Evolutionary conservation across 768 basidiomycete genomes (phyloP).

Genomic region (Exsudoporus frostii): DNA sequence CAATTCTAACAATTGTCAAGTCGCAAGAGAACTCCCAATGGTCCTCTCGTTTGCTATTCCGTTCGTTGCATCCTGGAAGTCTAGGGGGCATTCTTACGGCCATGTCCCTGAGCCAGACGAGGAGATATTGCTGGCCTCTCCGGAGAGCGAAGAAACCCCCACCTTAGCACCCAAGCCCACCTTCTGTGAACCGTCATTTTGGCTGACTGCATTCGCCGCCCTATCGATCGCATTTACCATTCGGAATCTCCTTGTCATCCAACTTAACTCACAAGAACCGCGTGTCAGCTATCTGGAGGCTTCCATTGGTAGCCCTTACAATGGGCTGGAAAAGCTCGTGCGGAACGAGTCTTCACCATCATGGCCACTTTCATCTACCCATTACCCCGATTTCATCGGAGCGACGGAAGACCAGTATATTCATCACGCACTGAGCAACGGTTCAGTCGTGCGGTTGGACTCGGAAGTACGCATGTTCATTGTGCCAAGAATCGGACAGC

Average conservation of each 20-base stretch:
- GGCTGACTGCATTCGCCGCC: conserved; percentile 15
- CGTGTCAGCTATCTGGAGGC: conserved; percentile 4
- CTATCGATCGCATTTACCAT: conserved; percentile 20
- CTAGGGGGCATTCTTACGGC: conserved; percentile 7
- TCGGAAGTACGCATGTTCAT: conserved; percentile 5
- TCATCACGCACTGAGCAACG: conserved; percentile 12
- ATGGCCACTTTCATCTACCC: conserved; percentile 23
- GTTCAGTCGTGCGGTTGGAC: conserved; percentile 23
- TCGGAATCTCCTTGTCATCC: conserved; percentile 21
- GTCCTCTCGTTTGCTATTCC: background rate
- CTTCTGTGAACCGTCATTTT: conserved; percentile 13
- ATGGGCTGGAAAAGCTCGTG: conserved; percentile 20
- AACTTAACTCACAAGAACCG: conserved; percentile 1
- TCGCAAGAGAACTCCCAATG: conserved; percentile 3
- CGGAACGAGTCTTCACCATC: conserved; percentile 28
- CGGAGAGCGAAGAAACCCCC: background rate
- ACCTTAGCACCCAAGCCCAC: background rate
- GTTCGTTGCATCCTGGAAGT: background rate
- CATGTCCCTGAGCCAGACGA: conserved; percentile 16
- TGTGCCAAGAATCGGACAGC: background rate
- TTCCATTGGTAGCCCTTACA: conserved; percentile 19
- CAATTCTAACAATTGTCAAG: background rate
- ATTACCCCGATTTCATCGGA: conserved; percentile 22
- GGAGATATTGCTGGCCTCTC: conserved; percentile 8
- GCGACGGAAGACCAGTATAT: conserved; percentile 8